Percentiles rank a stretch among this genome's conserved stretches.
Conservation (phyloP, 2,329 filamentous ascomycete genomes). For the Epichloe gansuensis region DNA sequence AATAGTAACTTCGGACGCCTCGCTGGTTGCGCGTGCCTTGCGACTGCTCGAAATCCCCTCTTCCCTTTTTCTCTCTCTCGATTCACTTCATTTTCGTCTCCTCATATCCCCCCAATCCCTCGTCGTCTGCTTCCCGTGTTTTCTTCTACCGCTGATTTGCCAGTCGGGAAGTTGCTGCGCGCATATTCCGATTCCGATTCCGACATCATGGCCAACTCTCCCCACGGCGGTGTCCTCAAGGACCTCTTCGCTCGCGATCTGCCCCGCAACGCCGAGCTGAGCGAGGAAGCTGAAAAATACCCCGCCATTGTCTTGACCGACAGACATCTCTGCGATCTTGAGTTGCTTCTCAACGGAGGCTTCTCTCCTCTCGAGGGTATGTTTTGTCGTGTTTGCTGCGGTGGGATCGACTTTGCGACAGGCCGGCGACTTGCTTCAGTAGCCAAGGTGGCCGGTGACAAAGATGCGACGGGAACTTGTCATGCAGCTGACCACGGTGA, state of each 20-base stretch:
- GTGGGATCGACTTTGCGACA: not conserved
- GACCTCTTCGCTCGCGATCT: slow-evolving; percentile 91
- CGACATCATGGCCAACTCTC: slow-evolving; percentile 50
- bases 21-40: not conserved
- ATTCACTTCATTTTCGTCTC: not conserved
- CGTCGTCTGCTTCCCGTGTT: not conserved
- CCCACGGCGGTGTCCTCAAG: slow-evolving; percentile 91
- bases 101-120: not conserved
- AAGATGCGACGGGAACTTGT: not conserved
- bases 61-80: not conserved
- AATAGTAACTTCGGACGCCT: not conserved
- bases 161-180: not conserved
- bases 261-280: slow-evolving; percentile 66
- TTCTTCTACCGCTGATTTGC: not conserved
- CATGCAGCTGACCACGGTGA: slow-evolving; percentile 1
- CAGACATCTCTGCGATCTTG: slow-evolving; percentile 93
- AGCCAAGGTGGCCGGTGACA: not conserved
- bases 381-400: slow-evolving; percentile 18
- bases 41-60: slow-evolving; percentile 5
- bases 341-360: slow-evolving; percentile 92
- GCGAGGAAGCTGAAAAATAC: slow-evolving; percentile 71
- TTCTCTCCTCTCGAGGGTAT: slow-evolving; percentile 94
- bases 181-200: not conserved
- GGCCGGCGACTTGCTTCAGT: not conserved
- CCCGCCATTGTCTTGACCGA: slow-evolving; percentile 77